These are phyloP conservation scores for Torulaspora delbrueckii DNA, from an alignment of 805 yeast genomes.

Conservation along the genomic window DNA sequence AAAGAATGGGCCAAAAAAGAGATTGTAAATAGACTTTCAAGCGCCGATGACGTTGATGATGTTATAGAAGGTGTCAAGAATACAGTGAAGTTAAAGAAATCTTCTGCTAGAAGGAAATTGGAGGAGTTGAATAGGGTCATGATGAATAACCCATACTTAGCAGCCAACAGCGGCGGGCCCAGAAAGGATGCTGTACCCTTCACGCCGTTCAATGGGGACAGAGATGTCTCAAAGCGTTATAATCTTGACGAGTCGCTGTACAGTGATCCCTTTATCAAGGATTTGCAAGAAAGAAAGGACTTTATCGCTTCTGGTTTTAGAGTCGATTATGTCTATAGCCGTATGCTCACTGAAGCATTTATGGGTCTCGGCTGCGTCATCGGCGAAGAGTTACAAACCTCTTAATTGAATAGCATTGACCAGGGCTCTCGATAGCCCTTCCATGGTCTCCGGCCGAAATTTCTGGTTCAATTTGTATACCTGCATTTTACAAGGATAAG, in stretches of 20 bases:
- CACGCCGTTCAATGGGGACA: constrained; percentile 92
- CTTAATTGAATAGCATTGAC: constrained; percentile 47
- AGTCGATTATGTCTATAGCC: constrained; percentile 60
- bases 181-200: constrained; percentile 55
- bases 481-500: constrained; percentile 17
- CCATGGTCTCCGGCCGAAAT: constrained; percentile 19
- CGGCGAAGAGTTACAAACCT: constrained; percentile 52
- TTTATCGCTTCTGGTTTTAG: constrained; percentile 85
- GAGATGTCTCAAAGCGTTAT: constrained; percentile 53
- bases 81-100: constrained; percentile 52
- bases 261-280: constrained; percentile 59
- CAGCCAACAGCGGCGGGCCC: constrained; percentile 26
- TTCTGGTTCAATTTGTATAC: constrained; percentile 28
- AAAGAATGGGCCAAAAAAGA: constrained; percentile 54
- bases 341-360: constrained; percentile 83
- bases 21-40: constrained; percentile 48
- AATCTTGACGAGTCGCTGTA: constrained; percentile 41
- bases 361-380: constrained; percentile 82
- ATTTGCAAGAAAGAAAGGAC: constrained; percentile 51
- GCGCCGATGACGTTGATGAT: constrained; percentile 41
- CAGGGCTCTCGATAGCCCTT: constrained; percentile 39
- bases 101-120: constrained; percentile 55
- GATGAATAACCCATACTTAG: constrained; percentile 35
- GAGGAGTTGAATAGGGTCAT: constrained; percentile 39
- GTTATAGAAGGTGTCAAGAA: constrained; percentile 50